Conservation (phyloP, 108 stramenopile species). For the Skeletonema marinoi region DNA sequence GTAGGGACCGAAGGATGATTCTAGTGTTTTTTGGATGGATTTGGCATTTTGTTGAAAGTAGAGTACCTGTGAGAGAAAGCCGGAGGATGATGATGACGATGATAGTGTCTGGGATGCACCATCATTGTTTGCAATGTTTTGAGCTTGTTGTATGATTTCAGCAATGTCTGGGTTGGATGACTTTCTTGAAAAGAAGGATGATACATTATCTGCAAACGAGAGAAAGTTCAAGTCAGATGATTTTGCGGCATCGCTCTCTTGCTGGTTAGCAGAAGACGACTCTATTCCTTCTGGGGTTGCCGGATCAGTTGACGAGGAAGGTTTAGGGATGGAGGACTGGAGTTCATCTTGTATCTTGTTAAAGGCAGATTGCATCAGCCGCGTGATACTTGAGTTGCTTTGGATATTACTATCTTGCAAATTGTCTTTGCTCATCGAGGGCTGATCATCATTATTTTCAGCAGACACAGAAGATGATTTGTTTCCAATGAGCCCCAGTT, state of each 20-base stretch:
- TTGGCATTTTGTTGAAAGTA: slow-evolving; percentile 37
- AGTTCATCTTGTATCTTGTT: slow-evolving; percentile 10
- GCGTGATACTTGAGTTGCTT: neutral
- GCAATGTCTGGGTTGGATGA: slow-evolving; percentile 24
- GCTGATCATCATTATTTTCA: neutral
- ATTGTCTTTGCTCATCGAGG: neutral
- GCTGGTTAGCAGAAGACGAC: neutral
- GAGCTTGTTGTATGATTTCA: slow-evolving; percentile 39
- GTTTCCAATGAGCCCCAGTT: neutral
- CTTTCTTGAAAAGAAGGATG: slow-evolving; percentile 20
- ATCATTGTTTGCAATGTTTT: slow-evolving; percentile 22
- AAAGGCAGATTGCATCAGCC: slow-evolving; percentile 7
- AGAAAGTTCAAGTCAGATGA: slow-evolving; percentile 25
- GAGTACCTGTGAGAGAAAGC: slow-evolving; percentile 25
- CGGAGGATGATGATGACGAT: slow-evolving; percentile 4
- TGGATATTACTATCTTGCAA: neutral
- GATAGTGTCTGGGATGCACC: neutral
- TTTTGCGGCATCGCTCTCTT: neutral
- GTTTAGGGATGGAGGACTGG: slow-evolving; percentile 11
- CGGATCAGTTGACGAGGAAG: neutral
- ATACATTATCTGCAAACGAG: slow-evolving; percentile 21
- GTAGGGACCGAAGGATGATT: slow-evolving; percentile 26
- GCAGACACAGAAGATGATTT: neutral
- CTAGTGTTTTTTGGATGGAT: slow-evolving; percentile 29
- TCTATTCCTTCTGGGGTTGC: neutral